A percentile compares a stretch with the other conserved stretches of the same genome.
phyloP scores from a whole-genome alignment of 768 basidiomycete genomes.

The Clathrus columnatus region DNA sequence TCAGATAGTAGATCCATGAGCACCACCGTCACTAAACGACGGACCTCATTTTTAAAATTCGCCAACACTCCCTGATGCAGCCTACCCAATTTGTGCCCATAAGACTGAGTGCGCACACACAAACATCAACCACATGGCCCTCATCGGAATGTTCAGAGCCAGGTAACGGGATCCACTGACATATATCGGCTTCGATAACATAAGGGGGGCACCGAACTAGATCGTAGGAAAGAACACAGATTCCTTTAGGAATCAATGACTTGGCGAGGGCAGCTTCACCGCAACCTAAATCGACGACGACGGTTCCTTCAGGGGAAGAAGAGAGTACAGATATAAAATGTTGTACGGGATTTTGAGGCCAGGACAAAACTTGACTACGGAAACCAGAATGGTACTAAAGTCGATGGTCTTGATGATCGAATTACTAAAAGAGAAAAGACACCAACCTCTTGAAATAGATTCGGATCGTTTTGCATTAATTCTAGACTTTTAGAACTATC shows the following conservation, averaged over 20 bases:
- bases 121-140: constrained; percentile 82
- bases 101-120: constrained; percentile 87
- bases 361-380: constrained; percentile 80
- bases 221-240: constrained; percentile 71
- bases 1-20: too few species aligned
- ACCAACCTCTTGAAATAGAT: constrained; percentile 72
- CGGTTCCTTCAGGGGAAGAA: constrained; percentile 50
- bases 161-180: constrained; percentile 71
- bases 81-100: constrained; percentile 98
- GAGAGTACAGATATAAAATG: constrained; percentile 64
- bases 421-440: constrained; percentile 13
- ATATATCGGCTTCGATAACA: constrained; percentile 88
- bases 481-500: constrained; percentile 62
- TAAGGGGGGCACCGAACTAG: constrained; percentile 64
- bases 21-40: constrained; percentile 25
- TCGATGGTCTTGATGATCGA: neutral
- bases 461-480: constrained; percentile 80
- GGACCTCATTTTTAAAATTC: constrained; percentile 77
- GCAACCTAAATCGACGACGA: constrained; percentile 91
- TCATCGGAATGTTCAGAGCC: constrained; percentile 46
- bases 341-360: constrained; percentile 92
- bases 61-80: constrained; percentile 82
- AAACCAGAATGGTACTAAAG: constrained; percentile 87
- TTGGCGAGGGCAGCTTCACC: constrained; percentile 88
- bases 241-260: constrained; percentile 57